Evolutionary conservation across 2,329 filamentous ascomycete species (phyloP).

Genomic region (Hypomyces perniciosus): DNA sequence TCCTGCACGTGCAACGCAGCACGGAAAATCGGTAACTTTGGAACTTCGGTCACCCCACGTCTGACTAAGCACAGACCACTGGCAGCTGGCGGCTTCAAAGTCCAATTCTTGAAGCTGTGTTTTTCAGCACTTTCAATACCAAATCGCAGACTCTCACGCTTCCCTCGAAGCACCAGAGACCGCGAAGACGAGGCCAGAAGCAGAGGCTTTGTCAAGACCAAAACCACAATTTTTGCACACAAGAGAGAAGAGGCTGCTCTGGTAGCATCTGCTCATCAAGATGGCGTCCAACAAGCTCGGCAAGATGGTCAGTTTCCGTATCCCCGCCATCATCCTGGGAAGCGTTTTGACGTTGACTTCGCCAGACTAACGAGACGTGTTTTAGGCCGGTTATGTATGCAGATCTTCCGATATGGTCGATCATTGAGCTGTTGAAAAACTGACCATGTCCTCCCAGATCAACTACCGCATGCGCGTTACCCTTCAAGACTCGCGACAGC

Average conservation of each 20-base stretch:
- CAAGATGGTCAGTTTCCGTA: constrained; percentile 74
- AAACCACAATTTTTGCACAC: constrained; percentile 8
- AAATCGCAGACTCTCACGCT: constrained; percentile 9
- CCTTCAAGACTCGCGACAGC: constrained; percentile 88
- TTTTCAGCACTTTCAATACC: constrained; percentile 7
- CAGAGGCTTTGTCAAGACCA: not conserved
- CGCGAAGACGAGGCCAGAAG: not conserved
- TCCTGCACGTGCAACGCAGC: too few species aligned
- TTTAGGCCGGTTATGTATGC: constrained; percentile 67
- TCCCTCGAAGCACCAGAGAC: constrained; percentile 1
- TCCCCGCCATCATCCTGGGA: constrained; percentile 28
- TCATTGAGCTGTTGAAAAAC: constrained; percentile 2
- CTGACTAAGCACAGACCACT: not conserved
- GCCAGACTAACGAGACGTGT: constrained; percentile 48
- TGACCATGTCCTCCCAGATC: constrained; percentile 56
- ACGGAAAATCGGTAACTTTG: too few species aligned
- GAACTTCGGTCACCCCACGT: too few species aligned
- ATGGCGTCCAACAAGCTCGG: constrained; percentile 70
- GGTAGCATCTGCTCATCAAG: constrained; percentile 8
- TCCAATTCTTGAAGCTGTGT: constrained; percentile 9
- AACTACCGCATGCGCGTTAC: constrained; percentile 99
- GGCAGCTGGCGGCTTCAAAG: not conserved
- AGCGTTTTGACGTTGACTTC: constrained; percentile 44
- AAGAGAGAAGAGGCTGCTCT: constrained; percentile 5
- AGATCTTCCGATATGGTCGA: constrained; percentile 26